Conservation (phyloP, 2,329 filamentous ascomycete genomes). For the Plectosphaerella sp. region DNA sequence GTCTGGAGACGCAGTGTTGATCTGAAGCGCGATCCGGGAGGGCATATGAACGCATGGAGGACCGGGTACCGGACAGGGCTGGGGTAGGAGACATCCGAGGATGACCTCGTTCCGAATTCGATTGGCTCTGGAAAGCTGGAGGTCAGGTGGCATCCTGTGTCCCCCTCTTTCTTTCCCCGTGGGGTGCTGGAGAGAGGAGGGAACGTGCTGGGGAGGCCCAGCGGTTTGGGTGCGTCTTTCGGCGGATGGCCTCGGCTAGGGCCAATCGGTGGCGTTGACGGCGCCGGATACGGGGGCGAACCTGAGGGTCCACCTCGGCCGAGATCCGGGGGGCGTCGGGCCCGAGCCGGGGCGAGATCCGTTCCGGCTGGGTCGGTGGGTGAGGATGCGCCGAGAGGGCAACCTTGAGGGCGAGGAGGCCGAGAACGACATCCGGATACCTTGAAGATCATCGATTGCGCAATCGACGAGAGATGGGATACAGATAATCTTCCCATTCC, state of each 20-base stretch:
- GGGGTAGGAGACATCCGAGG: background rate
- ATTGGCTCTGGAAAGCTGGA: background rate
- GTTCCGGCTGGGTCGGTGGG: background rate
- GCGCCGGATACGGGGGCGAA: background rate
- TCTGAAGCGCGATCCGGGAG: no score
- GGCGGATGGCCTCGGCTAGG: background rate
- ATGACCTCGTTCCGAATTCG: background rate
- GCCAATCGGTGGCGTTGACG: background rate
- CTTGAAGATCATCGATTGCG: background rate
- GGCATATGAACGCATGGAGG: no score
- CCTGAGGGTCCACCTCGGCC: background rate
- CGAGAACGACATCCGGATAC: background rate
- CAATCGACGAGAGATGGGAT: background rate
- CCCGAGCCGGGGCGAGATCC: background rate
- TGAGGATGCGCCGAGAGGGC: background rate
- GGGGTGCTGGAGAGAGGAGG: background rate
- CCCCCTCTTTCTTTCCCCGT: background rate
- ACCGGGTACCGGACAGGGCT: background rate
- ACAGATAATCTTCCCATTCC: background rate
- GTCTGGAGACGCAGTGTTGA: background rate
- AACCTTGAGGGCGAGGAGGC: no score
- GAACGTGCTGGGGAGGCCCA: background rate
- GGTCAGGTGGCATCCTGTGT: background rate
- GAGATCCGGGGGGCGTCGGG: background rate
- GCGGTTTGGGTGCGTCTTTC: background rate